These are phyloP conservation scores for Lactuca sativa DNA, from an alignment of 129 eudicot species.

Conservation along the genomic window DNA sequence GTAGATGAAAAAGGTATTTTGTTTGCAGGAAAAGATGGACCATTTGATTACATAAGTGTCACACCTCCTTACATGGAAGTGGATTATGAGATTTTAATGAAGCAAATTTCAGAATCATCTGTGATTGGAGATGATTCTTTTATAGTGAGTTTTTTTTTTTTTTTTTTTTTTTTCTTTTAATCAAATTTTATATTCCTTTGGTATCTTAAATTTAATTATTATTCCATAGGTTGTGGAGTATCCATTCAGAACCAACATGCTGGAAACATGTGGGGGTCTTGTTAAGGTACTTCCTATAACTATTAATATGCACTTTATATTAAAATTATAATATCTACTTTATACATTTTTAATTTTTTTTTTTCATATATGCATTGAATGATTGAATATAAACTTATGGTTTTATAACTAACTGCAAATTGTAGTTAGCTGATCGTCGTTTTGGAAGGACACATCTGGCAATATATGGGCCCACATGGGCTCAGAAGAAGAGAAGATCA, in stretches of 20 bases:
- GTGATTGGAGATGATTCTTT: slow-evolving; percentile 77
- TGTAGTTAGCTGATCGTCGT: slow-evolving; percentile 88
- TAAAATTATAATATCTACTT: background rate
- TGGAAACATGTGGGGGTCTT: slow-evolving; percentile 78
- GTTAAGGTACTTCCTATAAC: slow-evolving; percentile 51
- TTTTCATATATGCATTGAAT: background rate
- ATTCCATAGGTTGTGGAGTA: slow-evolving; percentile 76
- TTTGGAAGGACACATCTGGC: slow-evolving; percentile 93
- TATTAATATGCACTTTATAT: slow-evolving; percentile 5
- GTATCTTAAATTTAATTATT: slow-evolving; percentile 20
- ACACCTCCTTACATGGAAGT: slow-evolving; percentile 91
- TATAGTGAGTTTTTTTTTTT: slow-evolving; percentile 44
- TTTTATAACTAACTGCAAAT: background rate
- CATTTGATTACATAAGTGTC: slow-evolving; percentile 83
- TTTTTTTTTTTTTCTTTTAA: background rate
- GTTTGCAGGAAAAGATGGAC: slow-evolving; percentile 53
- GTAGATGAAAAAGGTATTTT: background rate
- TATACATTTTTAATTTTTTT: background rate
- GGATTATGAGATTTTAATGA: slow-evolving; percentile 73
- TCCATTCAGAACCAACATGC: slow-evolving; percentile 76
- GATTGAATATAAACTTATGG: background rate
- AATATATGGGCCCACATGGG: slow-evolving; percentile 94
- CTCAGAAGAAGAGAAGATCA: slow-evolving; percentile 56
- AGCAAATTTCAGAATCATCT: slow-evolving; percentile 74
- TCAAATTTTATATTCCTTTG: slow-evolving; percentile 1